Percentiles rank a stretch among this genome's conserved stretches.
phyloP scores from a whole-genome alignment of 2,329 filamentous ascomycete genomes.

The Incumbomyces delicatus region DNA sequence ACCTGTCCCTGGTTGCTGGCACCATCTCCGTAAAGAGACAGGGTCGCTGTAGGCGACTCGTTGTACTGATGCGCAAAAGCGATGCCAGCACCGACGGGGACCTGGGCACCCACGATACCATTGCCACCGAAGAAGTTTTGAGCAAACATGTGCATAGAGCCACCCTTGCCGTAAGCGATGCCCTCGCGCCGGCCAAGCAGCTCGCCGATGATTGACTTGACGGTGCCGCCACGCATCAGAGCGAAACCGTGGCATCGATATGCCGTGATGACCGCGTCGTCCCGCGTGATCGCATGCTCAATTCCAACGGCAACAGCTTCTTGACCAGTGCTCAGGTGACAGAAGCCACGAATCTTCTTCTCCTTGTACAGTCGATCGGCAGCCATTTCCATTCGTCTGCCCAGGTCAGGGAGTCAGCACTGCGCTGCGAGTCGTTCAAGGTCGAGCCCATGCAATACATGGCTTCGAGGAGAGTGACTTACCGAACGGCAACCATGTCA shows the following conservation, averaged over 20 bases:
- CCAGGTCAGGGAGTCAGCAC: slow-evolving; percentile 12
- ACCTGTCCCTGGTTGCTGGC: slow-evolving; percentile 99
- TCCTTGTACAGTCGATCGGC: slow-evolving; percentile 99
- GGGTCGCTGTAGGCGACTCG: slow-evolving; percentile 71
- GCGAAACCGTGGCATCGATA: slow-evolving; percentile 99
- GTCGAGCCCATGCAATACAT: not conserved
- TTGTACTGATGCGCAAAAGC: slow-evolving; percentile 96
- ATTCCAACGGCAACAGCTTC: slow-evolving; percentile 96
- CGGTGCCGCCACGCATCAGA: slow-evolving; percentile 83
- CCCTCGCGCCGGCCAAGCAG: slow-evolving; percentile 88
- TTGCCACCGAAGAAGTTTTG: slow-evolving; percentile 98
- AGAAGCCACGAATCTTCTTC: slow-evolving; percentile 99
- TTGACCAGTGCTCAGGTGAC: slow-evolving; percentile 94
- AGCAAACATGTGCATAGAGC: slow-evolving; percentile 99
- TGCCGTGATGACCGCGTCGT: slow-evolving; percentile 91
- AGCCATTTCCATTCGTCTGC: slow-evolving; percentile 98
- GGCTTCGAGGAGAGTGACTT: slow-evolving; percentile 32
- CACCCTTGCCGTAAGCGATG: slow-evolving; percentile 97
- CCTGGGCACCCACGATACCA: slow-evolving; percentile 97
- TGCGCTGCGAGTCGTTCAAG: not conserved
- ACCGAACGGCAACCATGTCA: slow-evolving; percentile 93
- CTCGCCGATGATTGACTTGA: slow-evolving; percentile 92
- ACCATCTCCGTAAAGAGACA: slow-evolving; percentile 94
- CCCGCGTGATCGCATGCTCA: slow-evolving; percentile 84
- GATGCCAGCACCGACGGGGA: slow-evolving; percentile 90